Base-by-base conservation (phyloP, 192 early-diverging fungal genomes). In the Haplosporangium gracile region DNA sequence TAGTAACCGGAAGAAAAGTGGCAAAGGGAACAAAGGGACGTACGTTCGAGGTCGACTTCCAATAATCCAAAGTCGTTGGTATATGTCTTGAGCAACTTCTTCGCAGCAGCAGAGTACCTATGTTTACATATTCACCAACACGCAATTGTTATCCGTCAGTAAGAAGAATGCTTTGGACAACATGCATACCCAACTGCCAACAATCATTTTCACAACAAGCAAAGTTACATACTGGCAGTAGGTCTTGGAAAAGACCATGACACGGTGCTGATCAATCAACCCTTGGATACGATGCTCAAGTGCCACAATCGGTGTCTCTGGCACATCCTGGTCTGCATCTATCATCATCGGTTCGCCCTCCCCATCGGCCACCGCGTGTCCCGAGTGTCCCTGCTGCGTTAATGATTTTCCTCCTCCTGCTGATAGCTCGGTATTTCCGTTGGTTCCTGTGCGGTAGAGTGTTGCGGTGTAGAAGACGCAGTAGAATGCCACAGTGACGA, bases 191-290 rank as follows among this genome's bases (percentile, higher is more conserved):
- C 10, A 51, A 22, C 2, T 51, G 5, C 49, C 49, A 20, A 18
- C 18, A 5, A 2, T 18, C 20, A 22, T 36, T 20, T 20, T 5
- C 5, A 20, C 16, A 51, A 16, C n/a, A 26, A 39, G 2, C 2
- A 68, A 13, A 2, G 4, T 8, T 11, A 65, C 82, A 42, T 70
- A 85, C 82, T 76, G 79, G 65, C 84, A 86, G 45, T 86, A 86
- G 24, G 84, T 71, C 68, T 86, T 86, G 68, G 84, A 86, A 39
- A 86, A 86, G 32, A 86, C 79, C 84, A 86, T 86, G 76, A 86
- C 39, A 18, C 45, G 72, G 43, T 86, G 68, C 32, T 26, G 77
- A 65, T 86, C 84, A 45, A 86, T 86, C 47, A 86, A 39, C 13
- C 34, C 38, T 20, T 78, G 84, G 60, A 86, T 77, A 40, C 84